Base-by-base conservation (phyloP, 1,284 basidiomycete genomes). In the Apiotrichum laibachii region DNA sequence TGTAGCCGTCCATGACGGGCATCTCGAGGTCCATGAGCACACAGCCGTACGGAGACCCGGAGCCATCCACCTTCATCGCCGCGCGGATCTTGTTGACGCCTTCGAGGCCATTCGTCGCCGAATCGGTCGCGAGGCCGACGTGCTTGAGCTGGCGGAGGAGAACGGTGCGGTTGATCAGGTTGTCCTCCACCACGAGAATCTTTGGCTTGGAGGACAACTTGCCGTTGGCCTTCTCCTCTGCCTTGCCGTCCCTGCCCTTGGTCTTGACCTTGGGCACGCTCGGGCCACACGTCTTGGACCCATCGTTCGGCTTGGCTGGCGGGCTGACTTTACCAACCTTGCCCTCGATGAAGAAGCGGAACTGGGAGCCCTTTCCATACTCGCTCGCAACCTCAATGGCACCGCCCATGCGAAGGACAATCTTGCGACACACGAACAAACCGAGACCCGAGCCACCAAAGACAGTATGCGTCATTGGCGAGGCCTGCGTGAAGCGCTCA, bases 21-120 rank as follows among this genome's bases (percentile, higher is more conserved):
- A 76, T 76, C 53, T 75, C 75, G 8, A 75, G 60, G 53, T 79
- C 77, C 69, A 77, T 73, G n/a, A 79, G 58, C n/a, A 75, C 61
- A 42, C 69, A 70, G 50, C 75, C 71, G 61, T 71, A 77, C 59
- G 58, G 5, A 8, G 39, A 5, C 16, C 8, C 15, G 5, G 6
- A 9, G 3, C 7, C 18, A 19, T 11, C 16, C 42, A 18, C 15
- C 16, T n/a, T 5, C 42, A 43, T 64, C 18, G 68, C 71, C 34
- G 54, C 55, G 26, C 72, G 62, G 15, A 80, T 65, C 56, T 69
- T 69, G 34, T 79, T 71, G 26, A 81, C 63, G 9, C 74, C 80
- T 57, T 80, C 77, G 4, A 75, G 67, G 7, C 80, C 80, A 58
- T 80, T 67, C 40, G 68, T 66, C 1, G 77, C 77, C 16, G 72